Conservation (phyloP, 2,329 filamentous ascomycete genomes). For the Emergomyces pasteurianus region DNA sequence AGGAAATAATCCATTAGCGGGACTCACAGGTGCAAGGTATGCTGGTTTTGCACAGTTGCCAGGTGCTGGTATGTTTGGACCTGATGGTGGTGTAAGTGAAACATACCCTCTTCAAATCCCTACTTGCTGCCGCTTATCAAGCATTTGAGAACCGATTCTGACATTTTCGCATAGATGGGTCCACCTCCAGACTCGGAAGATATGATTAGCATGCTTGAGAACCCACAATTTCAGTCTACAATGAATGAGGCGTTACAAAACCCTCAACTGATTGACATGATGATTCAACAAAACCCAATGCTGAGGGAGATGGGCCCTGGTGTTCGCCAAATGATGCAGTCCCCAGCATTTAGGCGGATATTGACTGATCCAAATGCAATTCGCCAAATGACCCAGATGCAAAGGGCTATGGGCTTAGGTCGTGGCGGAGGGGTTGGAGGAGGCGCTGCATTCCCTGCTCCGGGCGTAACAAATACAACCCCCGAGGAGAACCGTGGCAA, state of each 20-base stretch:
- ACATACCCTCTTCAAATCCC: too few relatives aligned
- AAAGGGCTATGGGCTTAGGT: conserved; percentile 46
- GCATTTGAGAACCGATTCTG: conserved; percentile 2
- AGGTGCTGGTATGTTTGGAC: conserved; percentile 77
- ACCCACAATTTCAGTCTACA: conserved; percentile 72
- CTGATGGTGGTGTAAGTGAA: conserved; percentile 75
- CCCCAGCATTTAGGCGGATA: conserved; percentile 80
- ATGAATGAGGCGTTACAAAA: conserved; percentile 96
- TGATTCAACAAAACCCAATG: conserved; percentile 85
- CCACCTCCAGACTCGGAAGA: conserved; percentile 71
- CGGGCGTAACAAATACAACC: conserved; percentile 81
- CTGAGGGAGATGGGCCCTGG: conserved; percentile 58
- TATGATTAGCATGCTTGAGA: conserved; percentile 72
- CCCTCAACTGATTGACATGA: conserved; percentile 85
- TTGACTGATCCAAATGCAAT: conserved; percentile 83
- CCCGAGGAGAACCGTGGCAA: conserved; percentile 37
- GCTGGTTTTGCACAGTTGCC: conserved; percentile 85
- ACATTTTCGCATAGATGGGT: conserved; percentile 56
- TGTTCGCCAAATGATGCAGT: conserved; percentile 74
- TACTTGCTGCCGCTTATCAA: too few relatives aligned
- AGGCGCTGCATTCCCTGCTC: conserved; percentile 62
- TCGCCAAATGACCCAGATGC: conserved; percentile 70
- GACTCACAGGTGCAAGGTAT: conserved; percentile 83
- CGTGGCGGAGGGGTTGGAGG: conserved; percentile 42
- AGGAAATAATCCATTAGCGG: conserved; percentile 80